Base-by-base conservation (phyloP, 192 early-diverging fungal genomes). In the Coemansia sp. region DNA sequence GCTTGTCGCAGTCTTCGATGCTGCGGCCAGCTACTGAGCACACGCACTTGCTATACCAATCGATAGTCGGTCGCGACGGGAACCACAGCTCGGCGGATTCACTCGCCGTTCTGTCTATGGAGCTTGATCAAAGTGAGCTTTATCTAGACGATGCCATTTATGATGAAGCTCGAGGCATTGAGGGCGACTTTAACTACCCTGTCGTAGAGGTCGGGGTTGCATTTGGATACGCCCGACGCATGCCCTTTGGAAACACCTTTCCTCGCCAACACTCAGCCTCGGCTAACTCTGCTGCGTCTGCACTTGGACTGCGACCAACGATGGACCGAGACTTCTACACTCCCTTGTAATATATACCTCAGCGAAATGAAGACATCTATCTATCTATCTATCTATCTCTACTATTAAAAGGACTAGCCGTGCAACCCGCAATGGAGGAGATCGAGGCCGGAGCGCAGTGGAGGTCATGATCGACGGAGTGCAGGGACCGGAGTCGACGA, bases 141-240 rank as follows among this genome's bases (percentile, higher is more conserved):
- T 63, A 64, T 11, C 41, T 36, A 13, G 81, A 84, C 56, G 69
- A 84, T 36, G 63, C 57, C 29, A 48, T 84, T 29, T 84, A 73
- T 46, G 69, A 64, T 13, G 81, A 84, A 34, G 77, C 81, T 11
- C 77, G 81, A 24, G 57, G 56, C 13, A 66, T 65, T 13, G 81
- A 84, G 37, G 77, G 81, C 35, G 81, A 84, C 56, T 84, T 79
- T 36, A 78, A 84, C 62, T 84, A 84, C 42, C 81, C 81, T 0
- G 81, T 84, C 44, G 70, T 84, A 54, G 81, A 84, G 45, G 63
- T 84, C 27, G 81, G 81, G 51, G 77, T 84, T 13, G 77, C 73
- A 10, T 68, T 79, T 60, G 81, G 81, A 27, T 84, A 67, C 37
- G 37, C 68, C 35, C 77, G 73, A 10, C 73, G 81, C n/a, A 61